These are phyloP conservation scores for Neonectria magnoliae DNA, from an alignment of 2,329 filamentous ascomycete genomes.

Conservation along the genomic window DNA sequence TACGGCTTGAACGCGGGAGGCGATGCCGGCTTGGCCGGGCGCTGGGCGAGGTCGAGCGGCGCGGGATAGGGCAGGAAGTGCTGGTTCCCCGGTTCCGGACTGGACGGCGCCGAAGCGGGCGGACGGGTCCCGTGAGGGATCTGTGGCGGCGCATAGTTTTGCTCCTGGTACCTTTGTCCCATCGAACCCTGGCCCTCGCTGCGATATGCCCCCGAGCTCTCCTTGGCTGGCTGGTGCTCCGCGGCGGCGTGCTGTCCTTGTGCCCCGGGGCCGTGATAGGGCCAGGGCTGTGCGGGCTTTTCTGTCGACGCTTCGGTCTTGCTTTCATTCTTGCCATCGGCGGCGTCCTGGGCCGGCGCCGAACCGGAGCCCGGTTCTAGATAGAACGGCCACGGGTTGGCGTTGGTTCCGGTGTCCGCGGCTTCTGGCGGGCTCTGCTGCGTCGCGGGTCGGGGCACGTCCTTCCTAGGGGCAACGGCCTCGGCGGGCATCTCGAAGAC, in stretches of 20 bases:
- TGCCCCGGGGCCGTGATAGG: slow-evolving; percentile 44
- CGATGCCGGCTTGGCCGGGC: slow-evolving; percentile 34
- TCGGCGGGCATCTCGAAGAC: slow-evolving; percentile 49
- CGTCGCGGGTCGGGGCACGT: slow-evolving; percentile 14
- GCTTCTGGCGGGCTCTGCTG: slow-evolving; percentile 8
- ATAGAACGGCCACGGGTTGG: slow-evolving; percentile 47
- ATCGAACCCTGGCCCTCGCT: slow-evolving; percentile 19
- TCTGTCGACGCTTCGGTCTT: slow-evolving; percentile 5
- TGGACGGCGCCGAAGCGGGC: slow-evolving; percentile 19
- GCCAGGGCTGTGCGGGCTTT: slow-evolving; percentile 44
- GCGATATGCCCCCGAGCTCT: not conserved
- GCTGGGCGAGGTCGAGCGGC: slow-evolving; percentile 42
- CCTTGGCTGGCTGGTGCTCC: slow-evolving; percentile 6
- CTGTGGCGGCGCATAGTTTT: slow-evolving; percentile 16
- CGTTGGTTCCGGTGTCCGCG: slow-evolving; percentile 29
- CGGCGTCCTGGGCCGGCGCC: slow-evolving; percentile 9
- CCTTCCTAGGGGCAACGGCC: slow-evolving; percentile 25
- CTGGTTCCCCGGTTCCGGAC: slow-evolving; percentile 20
- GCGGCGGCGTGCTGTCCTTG: not conserved
- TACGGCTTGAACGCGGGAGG: slow-evolving; percentile 43
- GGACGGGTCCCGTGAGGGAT: slow-evolving; percentile 32
- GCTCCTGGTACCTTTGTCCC: slow-evolving; percentile 6
- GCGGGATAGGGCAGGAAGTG: slow-evolving; percentile 37
- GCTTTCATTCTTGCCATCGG: slow-evolving; percentile 5
- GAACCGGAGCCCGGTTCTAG: slow-evolving; percentile 32